These are phyloP conservation scores for Chloranthus sessilifolius DNA, from an alignment of 164 flowering plant genomes.

Conservation along the genomic window DNA sequence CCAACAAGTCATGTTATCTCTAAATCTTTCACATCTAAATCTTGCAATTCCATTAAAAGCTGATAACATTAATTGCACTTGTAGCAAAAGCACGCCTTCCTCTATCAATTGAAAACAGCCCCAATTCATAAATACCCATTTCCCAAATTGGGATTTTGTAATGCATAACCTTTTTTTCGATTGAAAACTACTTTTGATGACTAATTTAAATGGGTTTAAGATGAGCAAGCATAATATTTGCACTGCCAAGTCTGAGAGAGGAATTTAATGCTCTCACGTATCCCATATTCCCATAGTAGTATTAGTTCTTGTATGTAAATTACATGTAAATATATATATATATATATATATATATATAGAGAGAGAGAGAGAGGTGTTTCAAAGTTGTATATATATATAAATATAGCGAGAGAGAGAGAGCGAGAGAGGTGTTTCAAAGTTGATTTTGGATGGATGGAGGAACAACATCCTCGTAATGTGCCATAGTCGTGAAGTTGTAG, in stretches of 20 bases:
- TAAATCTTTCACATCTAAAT: no score
- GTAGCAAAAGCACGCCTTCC: background rate
- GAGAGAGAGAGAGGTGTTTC: slow-evolving; percentile 1
- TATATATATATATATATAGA: background rate
- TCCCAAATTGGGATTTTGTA: slow-evolving; percentile 5
- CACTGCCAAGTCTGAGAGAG: slow-evolving; percentile 5
- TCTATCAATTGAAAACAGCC: background rate
- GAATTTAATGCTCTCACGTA: slow-evolving; percentile 7
- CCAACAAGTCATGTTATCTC: no score
- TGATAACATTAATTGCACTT: slow-evolving; percentile 4
- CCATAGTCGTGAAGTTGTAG: slow-evolving; percentile 28
- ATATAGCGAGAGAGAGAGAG: background rate
- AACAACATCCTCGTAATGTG: slow-evolving; percentile 33
- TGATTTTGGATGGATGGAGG: slow-evolving; percentile 21
- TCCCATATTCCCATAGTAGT: slow-evolving; percentile 2
- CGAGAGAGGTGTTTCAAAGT: slow-evolving; percentile 10
- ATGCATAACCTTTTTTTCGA: background rate
- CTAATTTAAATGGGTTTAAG: slow-evolving; percentile 8
- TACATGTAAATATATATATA: background rate
- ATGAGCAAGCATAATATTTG: background rate
- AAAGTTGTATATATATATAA: no score
- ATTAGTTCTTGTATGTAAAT: slow-evolving; percentile 8
- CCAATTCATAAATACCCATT: background rate
- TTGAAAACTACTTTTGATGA: slow-evolving; percentile 1
- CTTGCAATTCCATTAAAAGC: no score